A percentile compares a stretch with the other conserved stretches of the same genome.
These are phyloP conservation scores for Chalciporus sp. DNA, from an alignment of 1,284 basidiomycete species.

Conservation along the genomic window DNA sequence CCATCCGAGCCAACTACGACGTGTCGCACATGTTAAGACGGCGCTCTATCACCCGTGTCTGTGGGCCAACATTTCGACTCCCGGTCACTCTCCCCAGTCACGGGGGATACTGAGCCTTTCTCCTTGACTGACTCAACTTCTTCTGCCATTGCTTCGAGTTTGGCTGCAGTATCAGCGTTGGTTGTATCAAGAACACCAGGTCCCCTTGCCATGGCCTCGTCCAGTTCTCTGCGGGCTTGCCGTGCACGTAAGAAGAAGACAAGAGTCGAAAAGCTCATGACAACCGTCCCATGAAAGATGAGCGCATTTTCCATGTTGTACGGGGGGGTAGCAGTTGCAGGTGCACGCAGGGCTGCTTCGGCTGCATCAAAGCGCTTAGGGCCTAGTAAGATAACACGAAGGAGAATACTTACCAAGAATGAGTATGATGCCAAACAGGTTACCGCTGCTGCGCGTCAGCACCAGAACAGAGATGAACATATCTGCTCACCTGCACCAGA, in stretches of 20 bases:
- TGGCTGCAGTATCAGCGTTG: neutral
- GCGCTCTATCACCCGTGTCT: neutral
- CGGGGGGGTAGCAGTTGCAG: slow-evolving; percentile 59
- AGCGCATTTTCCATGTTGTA: slow-evolving; percentile 66
- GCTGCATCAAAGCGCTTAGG: slow-evolving; percentile 37
- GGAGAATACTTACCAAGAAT: slow-evolving; percentile 53
- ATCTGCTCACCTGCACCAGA: slow-evolving; percentile 65
- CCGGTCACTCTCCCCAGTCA: slow-evolving; percentile 1
- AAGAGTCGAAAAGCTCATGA: slow-evolving; percentile 40
- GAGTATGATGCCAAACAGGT: slow-evolving; percentile 64
- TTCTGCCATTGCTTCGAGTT: neutral
- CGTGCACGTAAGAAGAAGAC: slow-evolving; percentile 56
- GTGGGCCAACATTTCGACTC: neutral
- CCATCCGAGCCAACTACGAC: neutral
- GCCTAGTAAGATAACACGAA: neutral
- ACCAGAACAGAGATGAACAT: neutral
- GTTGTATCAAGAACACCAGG: neutral
- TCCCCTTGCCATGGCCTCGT: slow-evolving; percentile 43
- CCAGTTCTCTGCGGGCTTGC: slow-evolving; percentile 60
- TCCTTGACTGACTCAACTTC: neutral
- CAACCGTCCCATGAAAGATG: slow-evolving; percentile 61
- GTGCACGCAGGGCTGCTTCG: slow-evolving; percentile 65
- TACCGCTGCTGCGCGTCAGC: slow-evolving; percentile 49
- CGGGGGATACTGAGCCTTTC: neutral
- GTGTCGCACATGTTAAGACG: neutral